A percentile compares a stretch with the other conserved stretches of the same genome.
Evolutionary conservation across 2,329 filamentous ascomycete species (phyloP).

Genomic region (Exophiala sideris): DNA sequence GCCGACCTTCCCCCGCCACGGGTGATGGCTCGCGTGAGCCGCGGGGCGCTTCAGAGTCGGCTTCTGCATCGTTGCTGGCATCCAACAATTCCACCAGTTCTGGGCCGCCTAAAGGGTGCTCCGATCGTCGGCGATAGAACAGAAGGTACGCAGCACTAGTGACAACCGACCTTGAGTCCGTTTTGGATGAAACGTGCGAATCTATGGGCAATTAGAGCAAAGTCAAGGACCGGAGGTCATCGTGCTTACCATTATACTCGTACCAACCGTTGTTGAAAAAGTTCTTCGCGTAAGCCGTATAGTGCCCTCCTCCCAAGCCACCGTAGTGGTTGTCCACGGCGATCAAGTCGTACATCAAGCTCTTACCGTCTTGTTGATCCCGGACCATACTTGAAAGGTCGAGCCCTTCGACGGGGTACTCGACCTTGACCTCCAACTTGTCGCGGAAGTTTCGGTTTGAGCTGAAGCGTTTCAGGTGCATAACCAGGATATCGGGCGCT

Average conservation of each 20-base stretch:
- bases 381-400: slow-evolving; percentile 79
- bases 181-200: slow-evolving; percentile 63
- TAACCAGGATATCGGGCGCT: slow-evolving; percentile 87
- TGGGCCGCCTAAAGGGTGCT: slow-evolving; percentile 72
- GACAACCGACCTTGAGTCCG: slow-evolving; percentile 61
- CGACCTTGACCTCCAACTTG: slow-evolving; percentile 86
- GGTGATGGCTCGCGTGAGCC: slow-evolving; percentile 47
- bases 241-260: slow-evolving; percentile 81
- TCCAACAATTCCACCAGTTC: slow-evolving; percentile 69
- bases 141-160: slow-evolving; percentile 82
- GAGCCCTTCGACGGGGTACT: slow-evolving; percentile 84
- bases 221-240: not conserved
- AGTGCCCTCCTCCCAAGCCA: slow-evolving; percentile 89
- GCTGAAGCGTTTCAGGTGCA: slow-evolving; percentile 94
- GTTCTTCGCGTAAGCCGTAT: slow-evolving; percentile 91
- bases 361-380: slow-evolving; percentile 74
- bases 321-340: slow-evolving; percentile 96
- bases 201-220: slow-evolving; percentile 52
- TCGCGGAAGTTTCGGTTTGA: slow-evolving; percentile 77
- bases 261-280: slow-evolving; percentile 90
- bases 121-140: slow-evolving; percentile 87
- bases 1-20: slow-evolving; percentile 74
- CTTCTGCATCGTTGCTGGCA: slow-evolving; percentile 54
- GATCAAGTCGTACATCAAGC: slow-evolving; percentile 86
- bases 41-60: slow-evolving; percentile 44